Conservation (phyloP, 371 early-diverging fungal species). For the Mortierella sp. region DNA sequence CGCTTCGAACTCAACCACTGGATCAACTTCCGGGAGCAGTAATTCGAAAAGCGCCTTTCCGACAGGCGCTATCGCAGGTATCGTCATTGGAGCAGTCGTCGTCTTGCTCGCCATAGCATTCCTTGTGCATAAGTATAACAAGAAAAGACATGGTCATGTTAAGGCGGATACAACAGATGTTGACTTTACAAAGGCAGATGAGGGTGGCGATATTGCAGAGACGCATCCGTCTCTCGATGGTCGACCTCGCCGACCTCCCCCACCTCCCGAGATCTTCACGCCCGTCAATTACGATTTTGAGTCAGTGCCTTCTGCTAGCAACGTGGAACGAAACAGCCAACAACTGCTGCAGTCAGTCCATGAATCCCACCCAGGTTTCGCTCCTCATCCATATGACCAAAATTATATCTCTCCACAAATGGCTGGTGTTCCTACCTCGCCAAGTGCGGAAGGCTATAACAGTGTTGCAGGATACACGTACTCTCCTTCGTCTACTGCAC, state of each 20-base stretch:
- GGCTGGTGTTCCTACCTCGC: neutral
- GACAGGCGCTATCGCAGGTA: conserved; percentile 30
- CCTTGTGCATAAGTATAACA: conserved; percentile 4
- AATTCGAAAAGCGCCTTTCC: conserved; percentile 5
- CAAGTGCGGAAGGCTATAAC: conserved; percentile 5
- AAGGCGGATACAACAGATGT: neutral
- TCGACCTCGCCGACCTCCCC: conserved; percentile 11
- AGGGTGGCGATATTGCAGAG: neutral
- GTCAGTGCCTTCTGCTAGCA: neutral
- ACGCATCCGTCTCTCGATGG: neutral
- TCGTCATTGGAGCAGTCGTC: conserved; percentile 21
- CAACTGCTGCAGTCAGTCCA: neutral
- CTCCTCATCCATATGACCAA: neutral
- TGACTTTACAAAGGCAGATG: conserved; percentile 17
- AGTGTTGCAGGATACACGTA: conserved; percentile 13
- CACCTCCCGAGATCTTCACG: conserved; percentile 10
- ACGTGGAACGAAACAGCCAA: conserved; percentile 8
- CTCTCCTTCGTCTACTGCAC: conserved; percentile 9
- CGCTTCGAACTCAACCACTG: neutral
- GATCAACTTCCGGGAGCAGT: neutral
- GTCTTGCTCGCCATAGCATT: conserved; percentile 4
- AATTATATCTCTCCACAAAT: neutral
- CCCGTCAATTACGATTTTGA: conserved; percentile 16
- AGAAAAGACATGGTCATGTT: neutral
- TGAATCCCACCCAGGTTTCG: neutral